Base-by-base conservation (phyloP, 495 filamentous ascomycete genomes). In the Halenospora varia region DNA sequence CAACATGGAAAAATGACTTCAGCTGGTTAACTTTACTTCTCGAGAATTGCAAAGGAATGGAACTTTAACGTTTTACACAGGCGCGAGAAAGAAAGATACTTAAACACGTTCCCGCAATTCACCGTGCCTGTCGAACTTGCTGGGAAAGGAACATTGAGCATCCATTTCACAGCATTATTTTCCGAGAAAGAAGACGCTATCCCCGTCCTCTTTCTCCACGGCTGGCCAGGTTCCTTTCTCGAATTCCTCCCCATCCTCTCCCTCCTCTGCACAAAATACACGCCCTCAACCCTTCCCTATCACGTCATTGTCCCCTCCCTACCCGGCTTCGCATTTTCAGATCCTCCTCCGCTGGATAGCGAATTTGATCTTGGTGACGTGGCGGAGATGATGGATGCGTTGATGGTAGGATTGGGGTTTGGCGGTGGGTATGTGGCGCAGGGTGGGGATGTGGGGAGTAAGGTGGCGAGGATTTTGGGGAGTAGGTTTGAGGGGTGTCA, bases 61-160 rank as follows among this genome's bases (percentile, higher is more conserved):
- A 40, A 9, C 9, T n/a, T 40, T 9, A 40, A 40, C n/a, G 35
- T 40, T 40, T 40, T n/a, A n/a, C 9, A 40, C 9, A 79, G 78
- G 81, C 75, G 77, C 62, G 61, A 73, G 9, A 66, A 70, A 13
- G 84, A 88, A 63, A 59, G 70, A 10, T 73, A 73, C 29, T 81
- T 86, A 51, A 89, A 90, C 71, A 74, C 66, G 10, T 80, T 85
- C 57, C 83, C 86, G 2, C 80, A 90, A 57, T 89, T 77, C 71
- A 81, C 63, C 0, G 71, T 46, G n/a, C 42, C 74, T 10, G 61
- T 70, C 2, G 69, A 88, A 20, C 70, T 76, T 35, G 73, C 76
- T 18, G 66, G 62, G 3, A 67, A 71, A 20, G 62, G 68, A 2
- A 55, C 64, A 13, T 67, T 80, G 23, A 65, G 68, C 1, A 73